phyloP scores from a whole-genome alignment of 306 rosid species.

The Rubus idaeus region DNA sequence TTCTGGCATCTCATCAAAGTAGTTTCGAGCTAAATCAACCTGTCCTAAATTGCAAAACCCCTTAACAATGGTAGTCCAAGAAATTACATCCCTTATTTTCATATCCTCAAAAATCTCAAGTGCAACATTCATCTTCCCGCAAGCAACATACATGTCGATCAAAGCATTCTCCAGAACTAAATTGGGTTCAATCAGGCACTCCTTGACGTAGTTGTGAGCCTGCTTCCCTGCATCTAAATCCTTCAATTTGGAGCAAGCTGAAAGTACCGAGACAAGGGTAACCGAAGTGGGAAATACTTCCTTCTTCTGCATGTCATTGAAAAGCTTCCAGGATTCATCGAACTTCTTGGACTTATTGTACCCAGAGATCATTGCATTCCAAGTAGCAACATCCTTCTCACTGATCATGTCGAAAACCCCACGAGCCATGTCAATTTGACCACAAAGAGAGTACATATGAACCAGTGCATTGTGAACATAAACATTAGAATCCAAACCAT shows the following conservation, averaged over 20 bases:
- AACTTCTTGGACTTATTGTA: constrained; percentile 60
- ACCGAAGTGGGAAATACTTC: constrained; percentile 66
- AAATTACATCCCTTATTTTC: constrained; percentile 76
- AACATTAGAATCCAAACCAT: constrained; percentile 59
- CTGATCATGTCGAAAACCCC: constrained; percentile 49
- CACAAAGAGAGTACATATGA: constrained; percentile 54
- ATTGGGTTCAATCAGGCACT: constrained; percentile 43
- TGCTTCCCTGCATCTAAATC: constrained; percentile 64
- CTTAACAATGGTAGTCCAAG: constrained; percentile 77
- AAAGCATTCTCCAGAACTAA: constrained; percentile 70
- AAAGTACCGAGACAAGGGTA: constrained; percentile 66
- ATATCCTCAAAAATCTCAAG: constrained; percentile 54
- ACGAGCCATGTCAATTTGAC: constrained; percentile 59
- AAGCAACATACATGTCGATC: constrained; percentile 73
- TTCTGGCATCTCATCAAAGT: constrained; percentile 69
- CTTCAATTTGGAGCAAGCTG: constrained; percentile 78
- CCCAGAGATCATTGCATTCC: constrained; percentile 83
- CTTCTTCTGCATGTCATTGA: constrained; percentile 55
- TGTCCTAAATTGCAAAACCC: constrained; percentile 62
- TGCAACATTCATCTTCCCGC: constrained; percentile 69
- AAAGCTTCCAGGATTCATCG: constrained; percentile 63
- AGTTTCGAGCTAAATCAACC: constrained; percentile 61
- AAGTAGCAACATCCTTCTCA: constrained; percentile 63
- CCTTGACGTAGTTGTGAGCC: constrained; percentile 42
- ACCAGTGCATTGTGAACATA: constrained; percentile 73